These are phyloP conservation scores for Geotrichum siamense DNA, from an alignment of 1,139 yeast species.

Conservation along the genomic window DNA sequence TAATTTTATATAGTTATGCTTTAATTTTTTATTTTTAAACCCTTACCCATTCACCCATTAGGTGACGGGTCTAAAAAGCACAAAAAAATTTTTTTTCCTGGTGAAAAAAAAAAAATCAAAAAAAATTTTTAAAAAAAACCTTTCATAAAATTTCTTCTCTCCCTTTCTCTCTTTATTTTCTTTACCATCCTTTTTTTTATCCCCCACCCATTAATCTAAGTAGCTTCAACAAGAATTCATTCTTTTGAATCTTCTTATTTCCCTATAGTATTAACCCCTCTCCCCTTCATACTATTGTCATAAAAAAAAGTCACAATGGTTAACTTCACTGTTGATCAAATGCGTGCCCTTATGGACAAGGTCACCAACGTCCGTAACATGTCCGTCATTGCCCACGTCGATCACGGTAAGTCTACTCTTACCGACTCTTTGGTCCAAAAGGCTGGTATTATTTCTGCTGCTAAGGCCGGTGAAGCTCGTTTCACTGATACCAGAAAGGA, in stretches of 20 bases:
- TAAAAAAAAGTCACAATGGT: constrained; percentile 22
- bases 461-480: constrained; percentile 99
- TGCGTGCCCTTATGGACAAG: constrained; percentile 98
- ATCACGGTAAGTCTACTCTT: constrained; percentile 99
- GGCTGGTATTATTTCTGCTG: constrained; percentile 99
- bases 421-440: constrained; percentile 98
- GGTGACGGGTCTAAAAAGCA: no score
- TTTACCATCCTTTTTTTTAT: background rate
- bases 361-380: constrained; percentile 99
- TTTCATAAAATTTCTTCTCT: background rate
- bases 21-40: no score
- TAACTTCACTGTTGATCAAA: constrained; percentile 49
- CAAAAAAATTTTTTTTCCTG: no score
- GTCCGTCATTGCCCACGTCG: constrained; percentile 99
- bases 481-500: constrained; percentile 99
- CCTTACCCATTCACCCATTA: no score
- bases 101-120: no score
- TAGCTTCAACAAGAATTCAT: constrained; percentile 4
- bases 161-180: background rate
- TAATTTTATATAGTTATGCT: no score
- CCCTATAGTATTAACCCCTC: background rate
- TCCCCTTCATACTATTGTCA: constrained; percentile 5
- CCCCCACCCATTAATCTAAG: background rate
- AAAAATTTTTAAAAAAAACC: no score
- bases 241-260: constrained; percentile 3